A percentile compares a stretch with the other conserved stretches of the same genome.
Evolutionary conservation across 2,329 filamentous ascomycete genomes (phyloP).

Genomic region (Exutisphaerella laricina): DNA sequence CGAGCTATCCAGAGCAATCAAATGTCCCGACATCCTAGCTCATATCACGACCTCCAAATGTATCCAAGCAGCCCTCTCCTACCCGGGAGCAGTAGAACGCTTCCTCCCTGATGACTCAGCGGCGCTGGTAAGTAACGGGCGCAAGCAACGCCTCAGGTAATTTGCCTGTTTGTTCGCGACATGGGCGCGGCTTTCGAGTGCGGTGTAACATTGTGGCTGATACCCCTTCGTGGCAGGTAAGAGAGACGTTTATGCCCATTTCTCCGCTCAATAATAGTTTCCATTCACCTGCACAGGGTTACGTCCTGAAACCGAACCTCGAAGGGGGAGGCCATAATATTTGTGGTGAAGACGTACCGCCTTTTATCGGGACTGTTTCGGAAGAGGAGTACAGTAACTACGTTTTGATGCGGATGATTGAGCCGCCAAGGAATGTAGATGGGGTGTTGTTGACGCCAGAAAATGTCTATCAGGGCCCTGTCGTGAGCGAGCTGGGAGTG

Average conservation of each 20-base stretch:
- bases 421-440: conserved; percentile 28
- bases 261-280: conserved; percentile 36
- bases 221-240: too few relatives aligned
- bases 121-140: too few relatives aligned
- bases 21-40: conserved; percentile 40
- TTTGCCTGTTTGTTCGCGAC: too few relatives aligned
- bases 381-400: conserved; percentile 32
- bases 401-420: conserved; percentile 40
- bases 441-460: conserved; percentile 34
- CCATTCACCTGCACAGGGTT: conserved; percentile 28
- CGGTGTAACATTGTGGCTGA: too few relatives aligned
- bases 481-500: conserved; percentile 42
- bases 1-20: conserved; percentile 40
- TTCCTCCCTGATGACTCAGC: conserved; percentile 32
- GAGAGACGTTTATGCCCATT: conserved; percentile 37
- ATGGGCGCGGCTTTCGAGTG: too few relatives aligned
- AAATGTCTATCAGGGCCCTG: conserved; percentile 33
- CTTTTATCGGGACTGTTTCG: conserved; percentile 29
- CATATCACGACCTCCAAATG: conserved; percentile 43
- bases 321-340: conserved; percentile 44
- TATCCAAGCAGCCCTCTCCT: conserved; percentile 39
- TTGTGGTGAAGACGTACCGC: conserved; percentile 36
- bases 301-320: conserved; percentile 42
- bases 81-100: conserved; percentile 30
- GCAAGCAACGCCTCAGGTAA: too few relatives aligned